Conservation (phyloP, 805 yeast genomes). For the Scheffersomyces coipomensis region DNA sequence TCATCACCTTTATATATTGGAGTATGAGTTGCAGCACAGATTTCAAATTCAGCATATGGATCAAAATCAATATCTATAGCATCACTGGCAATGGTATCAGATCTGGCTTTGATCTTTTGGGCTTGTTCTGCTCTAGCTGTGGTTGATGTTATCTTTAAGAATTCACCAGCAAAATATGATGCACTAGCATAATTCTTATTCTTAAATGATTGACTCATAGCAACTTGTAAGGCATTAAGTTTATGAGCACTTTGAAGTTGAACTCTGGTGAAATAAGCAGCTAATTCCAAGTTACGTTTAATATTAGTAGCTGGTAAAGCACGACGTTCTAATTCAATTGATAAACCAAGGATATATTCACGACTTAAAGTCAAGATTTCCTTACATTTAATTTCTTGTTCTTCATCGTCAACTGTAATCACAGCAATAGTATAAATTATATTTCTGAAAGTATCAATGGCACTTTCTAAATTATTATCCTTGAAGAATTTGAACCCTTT, state of each 20-base stretch:
- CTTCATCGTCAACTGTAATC: slow-evolving; percentile 66
- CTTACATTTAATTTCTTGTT: slow-evolving; percentile 72
- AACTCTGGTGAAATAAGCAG: slow-evolving; percentile 91
- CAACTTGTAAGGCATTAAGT: slow-evolving; percentile 87
- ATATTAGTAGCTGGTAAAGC: slow-evolving; percentile 65
- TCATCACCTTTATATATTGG: slow-evolving; percentile 84
- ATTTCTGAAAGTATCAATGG: slow-evolving; percentile 75
- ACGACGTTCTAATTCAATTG: slow-evolving; percentile 89
- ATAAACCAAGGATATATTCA: slow-evolving; percentile 88
- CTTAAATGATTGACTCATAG: slow-evolving; percentile 90
- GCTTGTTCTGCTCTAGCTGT: slow-evolving; percentile 92
- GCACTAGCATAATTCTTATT: slow-evolving; percentile 87
- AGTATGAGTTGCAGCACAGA: slow-evolving; percentile 82
- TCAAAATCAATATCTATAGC: slow-evolving; percentile 90
- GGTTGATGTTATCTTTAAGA: slow-evolving; percentile 61
- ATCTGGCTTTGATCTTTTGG: slow-evolving; percentile 70
- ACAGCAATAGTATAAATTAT: slow-evolving; percentile 76
- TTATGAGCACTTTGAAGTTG: slow-evolving; percentile 80
- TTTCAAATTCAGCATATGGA: slow-evolving; percentile 85
- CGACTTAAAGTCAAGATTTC: slow-evolving; percentile 73
- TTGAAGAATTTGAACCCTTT: slow-evolving; percentile 83
- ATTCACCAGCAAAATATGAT: slow-evolving; percentile 83
- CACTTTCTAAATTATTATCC: slow-evolving; percentile 77
- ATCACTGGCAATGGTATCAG: slow-evolving; percentile 81
- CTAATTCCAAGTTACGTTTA: slow-evolving; percentile 88